These are phyloP conservation scores for Rhodofomes roseus DNA, from an alignment of 1,284 basidiomycete species.

Conservation along the genomic window DNA sequence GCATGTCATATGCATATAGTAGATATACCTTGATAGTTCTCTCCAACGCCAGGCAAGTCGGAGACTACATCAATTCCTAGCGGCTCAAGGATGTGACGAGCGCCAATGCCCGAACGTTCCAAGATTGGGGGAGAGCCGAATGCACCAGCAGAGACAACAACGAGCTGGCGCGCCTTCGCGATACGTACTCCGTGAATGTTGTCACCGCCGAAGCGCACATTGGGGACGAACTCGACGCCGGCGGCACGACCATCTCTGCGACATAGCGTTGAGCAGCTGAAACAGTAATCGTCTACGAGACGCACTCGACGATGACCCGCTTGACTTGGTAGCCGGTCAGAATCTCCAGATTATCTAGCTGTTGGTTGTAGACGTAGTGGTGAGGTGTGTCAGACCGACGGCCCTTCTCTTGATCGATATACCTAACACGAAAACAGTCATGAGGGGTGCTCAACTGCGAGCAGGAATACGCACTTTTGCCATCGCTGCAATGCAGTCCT, in stretches of 20 bases:
- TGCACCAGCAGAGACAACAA: constrained; percentile 43
- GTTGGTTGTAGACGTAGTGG: constrained; percentile 47
- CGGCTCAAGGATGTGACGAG: constrained; percentile 33
- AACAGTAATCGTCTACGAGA: not conserved
- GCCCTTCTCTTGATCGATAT: constrained; percentile 47
- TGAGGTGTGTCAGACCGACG: constrained; percentile 57
- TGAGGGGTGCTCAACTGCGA: no score
- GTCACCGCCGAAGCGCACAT: constrained; percentile 23
- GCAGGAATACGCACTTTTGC: no score
- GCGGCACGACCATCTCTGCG: constrained; percentile 45
- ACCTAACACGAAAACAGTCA: constrained; percentile 33
- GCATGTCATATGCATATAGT: not conserved
- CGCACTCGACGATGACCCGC: constrained; percentile 24
- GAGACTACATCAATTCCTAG: constrained; percentile 38
- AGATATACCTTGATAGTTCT: constrained; percentile 46
- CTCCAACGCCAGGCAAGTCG: constrained; percentile 56
- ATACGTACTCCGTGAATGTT: constrained; percentile 15
- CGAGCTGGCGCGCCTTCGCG: constrained; percentile 38
- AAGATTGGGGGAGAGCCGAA: constrained; percentile 27
- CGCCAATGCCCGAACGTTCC: constrained; percentile 30
- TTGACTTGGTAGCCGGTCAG: constrained; percentile 24
- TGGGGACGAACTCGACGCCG: constrained; percentile 52
- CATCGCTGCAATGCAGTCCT: no score
- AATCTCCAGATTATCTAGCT: constrained; percentile 20
- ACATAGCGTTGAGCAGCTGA: not conserved